Conservation (phyloP, 2,329 filamentous ascomycete species). For the Colletotrichum horii region DNA sequence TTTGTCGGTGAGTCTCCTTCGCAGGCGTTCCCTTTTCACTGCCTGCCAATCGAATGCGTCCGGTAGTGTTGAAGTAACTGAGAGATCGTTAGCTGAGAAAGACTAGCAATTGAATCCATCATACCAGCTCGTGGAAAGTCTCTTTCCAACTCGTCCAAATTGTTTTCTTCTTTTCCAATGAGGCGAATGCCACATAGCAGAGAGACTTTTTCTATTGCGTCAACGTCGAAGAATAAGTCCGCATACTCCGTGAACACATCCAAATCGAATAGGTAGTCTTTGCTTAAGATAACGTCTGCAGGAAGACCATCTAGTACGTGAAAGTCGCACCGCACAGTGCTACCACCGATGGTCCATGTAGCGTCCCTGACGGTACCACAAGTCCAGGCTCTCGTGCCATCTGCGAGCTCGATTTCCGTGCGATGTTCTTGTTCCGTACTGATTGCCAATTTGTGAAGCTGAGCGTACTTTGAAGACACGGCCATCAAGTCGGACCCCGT, state of each 20-base stretch:
- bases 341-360: neutral
- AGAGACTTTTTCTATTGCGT: neutral
- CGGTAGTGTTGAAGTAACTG: neutral
- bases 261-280: neutral
- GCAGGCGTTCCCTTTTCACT: neutral
- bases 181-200: neutral
- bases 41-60: neutral
- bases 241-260: neutral
- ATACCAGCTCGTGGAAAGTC: neutral
- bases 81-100: neutral
- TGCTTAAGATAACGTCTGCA: neutral
- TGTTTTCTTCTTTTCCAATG: neutral
- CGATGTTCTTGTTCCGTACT: neutral
- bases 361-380: neutral
- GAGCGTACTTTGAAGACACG: neutral
- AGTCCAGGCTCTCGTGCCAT: neutral
- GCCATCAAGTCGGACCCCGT: neutral
- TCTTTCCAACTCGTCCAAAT: neutral
- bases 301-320: neutral
- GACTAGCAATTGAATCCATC: neutral
- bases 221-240: neutral
- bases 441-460: neutral
- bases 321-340: neutral
- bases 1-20: neutral
- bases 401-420: neutral